Base-by-base conservation (phyloP, 2,329 filamentous ascomycete species). In the Aureobasidium sp. region DNA sequence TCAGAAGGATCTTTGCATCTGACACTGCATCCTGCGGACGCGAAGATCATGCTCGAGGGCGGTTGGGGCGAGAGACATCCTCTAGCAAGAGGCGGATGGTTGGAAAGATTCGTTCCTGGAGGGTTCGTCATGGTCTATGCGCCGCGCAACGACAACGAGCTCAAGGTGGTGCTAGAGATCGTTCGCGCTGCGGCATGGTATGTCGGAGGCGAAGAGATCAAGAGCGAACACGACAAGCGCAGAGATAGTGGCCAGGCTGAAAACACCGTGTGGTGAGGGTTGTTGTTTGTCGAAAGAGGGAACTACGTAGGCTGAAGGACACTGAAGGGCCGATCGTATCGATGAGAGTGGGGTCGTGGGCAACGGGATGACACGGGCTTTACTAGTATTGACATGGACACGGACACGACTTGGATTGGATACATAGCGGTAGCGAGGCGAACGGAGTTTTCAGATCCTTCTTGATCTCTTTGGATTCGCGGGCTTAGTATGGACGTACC, bases 71-170 rank as follows among this genome's bases (percentile, higher is more conserved):
- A 95, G 76, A 69, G 82, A 23, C 83, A 86, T 74, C 82, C 82
- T 5, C 67, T 91, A 61, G 86, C 89, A 8, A 83, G 84, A 68
- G 86, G 84, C 60, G 84, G 84, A 47, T 86, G 84, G 78, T 81
- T 87, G 65, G 79, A 80, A 64, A 81, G 84, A 70, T 88, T 88
- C 56, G 85, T 94, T 61, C 89, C 90, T 0, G 76, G 80, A 3
- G 87, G 88, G 46, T 95, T 95, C 73, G 79, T 90, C 62, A 86
- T 95, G 84, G 79, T 95, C 5, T 96, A 96, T 75, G 89, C 90
- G 20, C 90, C 91, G 2, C 78, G 88, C 69, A 80, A 86, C 65
- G 80, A 85, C 63, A 79, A 81, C 29, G 90, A 96, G 71, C 73
- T 94, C 29, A 79, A 83, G 58, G 80, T 85, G 56, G 82, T 92